phyloP scores from a whole-genome alignment of 2,329 filamentous ascomycete genomes.

The Ploettnerulaceae sp. region DNA sequence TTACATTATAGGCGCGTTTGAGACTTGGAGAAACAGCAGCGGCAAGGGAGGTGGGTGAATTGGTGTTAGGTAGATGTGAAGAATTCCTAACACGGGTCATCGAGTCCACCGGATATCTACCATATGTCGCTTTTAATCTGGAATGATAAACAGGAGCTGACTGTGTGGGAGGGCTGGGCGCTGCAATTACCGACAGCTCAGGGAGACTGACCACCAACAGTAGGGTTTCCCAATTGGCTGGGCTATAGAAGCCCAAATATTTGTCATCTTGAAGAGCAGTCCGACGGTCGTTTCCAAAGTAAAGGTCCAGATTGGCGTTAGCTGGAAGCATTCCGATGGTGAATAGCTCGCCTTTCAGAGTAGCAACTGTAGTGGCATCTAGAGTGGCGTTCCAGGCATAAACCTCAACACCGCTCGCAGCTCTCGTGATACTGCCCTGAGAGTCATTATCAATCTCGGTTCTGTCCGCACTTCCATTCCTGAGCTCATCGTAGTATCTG shows the following conservation, averaged over 20 bases:
- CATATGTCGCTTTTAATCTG: background rate
- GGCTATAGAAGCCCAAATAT: background rate
- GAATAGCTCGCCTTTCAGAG: slow-evolving; percentile 15
- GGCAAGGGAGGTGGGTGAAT: background rate
- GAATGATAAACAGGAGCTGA: background rate
- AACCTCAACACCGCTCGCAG: slow-evolving; percentile 7
- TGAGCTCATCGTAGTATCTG: background rate
- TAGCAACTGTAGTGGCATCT: slow-evolving; percentile 4
- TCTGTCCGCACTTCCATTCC: background rate
- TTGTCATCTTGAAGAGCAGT: slow-evolving; percentile 6
- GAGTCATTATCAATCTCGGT: slow-evolving; percentile 1
- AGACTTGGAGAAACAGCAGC: background rate
- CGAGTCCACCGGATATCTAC: background rate
- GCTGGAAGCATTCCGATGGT: slow-evolving; percentile 13
- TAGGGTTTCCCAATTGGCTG: background rate
- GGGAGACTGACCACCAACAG: background rate
- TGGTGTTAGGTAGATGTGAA: background rate
- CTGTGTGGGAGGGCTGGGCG: background rate
- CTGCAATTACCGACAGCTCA: background rate
- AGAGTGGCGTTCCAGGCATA: slow-evolving; percentile 14
- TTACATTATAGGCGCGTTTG: slow-evolving; percentile 5
- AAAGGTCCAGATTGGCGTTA: slow-evolving; percentile 12
- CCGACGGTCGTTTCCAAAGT: slow-evolving; percentile 6
- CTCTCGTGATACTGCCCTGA: background rate
- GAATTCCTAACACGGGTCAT: background rate